Evolutionary conservation across 106 monocot species (phyloP).

Genomic region (Dioscorea zingiberensis): DNA sequence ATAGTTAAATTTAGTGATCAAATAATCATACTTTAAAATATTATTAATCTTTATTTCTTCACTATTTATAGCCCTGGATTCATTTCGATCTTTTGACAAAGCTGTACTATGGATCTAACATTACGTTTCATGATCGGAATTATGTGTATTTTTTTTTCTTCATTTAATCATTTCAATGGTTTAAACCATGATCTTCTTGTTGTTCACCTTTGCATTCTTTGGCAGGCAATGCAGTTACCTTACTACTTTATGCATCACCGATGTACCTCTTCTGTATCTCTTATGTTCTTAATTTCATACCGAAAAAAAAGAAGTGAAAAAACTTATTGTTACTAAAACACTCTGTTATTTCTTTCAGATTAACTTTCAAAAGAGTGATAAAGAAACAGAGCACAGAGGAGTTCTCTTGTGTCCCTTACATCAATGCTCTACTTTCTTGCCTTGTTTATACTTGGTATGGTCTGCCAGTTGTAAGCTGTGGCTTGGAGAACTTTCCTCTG

Average conservation of each 20-base stretch:
- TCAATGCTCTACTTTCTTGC: slow-evolving; percentile 59
- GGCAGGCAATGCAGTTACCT: slow-evolving; percentile 63
- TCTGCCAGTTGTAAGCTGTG: slow-evolving; percentile 52
- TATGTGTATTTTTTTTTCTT: slow-evolving; percentile 22
- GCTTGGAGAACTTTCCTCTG: slow-evolving; percentile 58
- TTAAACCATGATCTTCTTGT: neutral
- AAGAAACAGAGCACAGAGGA: slow-evolving; percentile 51
- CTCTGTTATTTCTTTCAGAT: slow-evolving; percentile 14
- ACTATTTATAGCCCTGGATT: slow-evolving; percentile 2
- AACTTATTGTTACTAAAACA: neutral
- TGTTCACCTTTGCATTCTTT: neutral
- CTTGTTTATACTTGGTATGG: slow-evolving; percentile 81
- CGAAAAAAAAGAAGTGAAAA: neutral
- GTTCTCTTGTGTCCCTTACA: slow-evolving; percentile 69
- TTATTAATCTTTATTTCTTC: neutral
- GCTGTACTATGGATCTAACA: slow-evolving; percentile 20
- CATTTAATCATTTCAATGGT: neutral
- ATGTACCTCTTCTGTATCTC: slow-evolving; percentile 21
- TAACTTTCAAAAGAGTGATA: slow-evolving; percentile 63
- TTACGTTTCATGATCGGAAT: slow-evolving; percentile 41
- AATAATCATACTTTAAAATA: too few relatives aligned
- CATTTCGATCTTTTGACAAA: neutral
- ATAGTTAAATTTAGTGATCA: neutral
- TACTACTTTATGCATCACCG: slow-evolving; percentile 58
- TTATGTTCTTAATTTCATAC: neutral